Base-by-base conservation (phyloP, 164 flowering plant species). In the Sextonia rubra region DNA sequence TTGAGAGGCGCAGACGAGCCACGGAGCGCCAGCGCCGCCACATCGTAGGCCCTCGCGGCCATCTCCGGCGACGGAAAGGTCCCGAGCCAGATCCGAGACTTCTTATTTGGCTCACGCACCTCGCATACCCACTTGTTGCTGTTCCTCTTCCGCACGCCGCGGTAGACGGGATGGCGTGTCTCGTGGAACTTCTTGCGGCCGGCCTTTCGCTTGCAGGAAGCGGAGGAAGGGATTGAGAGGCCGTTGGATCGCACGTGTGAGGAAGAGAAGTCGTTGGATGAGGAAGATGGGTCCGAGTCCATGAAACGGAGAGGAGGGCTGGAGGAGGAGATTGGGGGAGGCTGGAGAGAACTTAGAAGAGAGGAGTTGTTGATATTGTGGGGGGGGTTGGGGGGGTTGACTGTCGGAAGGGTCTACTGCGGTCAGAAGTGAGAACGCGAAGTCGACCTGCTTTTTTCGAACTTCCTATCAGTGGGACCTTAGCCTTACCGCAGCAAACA, bases 1-100 rank as follows among this genome's bases (percentile, higher is more conserved):
- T 91, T 93, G 22, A 91, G 81, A 65, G 89, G 85, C 3, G 92
- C 92, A 0, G 82, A 73, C 4, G 83, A 58, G 0, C 97, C 98
- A 27, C 89, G 68, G 47, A 91, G 78, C 0, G 91, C 89, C 18
- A 93, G 60, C 23, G 90, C 88, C 8, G 88, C 90, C 52, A 86
- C 94, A 71, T 91, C 93, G 52, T 89, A 87, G 0, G 91, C 92
- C 17, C 90, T 73, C 3, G 92, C 93, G 3, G 97, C 90, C 92
- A 89, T 91, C 71, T 87, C 90, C 6, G 83, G 81, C 0, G 84
- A 84, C 1, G 80, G 80, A 61, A 81, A 89, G 0, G 92, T 91
- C 22, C 94, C 93, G 0, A 91, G 82, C 93, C 93, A 91, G 7
- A 89, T 86, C 71, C 91, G 75, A 0, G 90, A 75, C 72, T 85